phyloP scores from a whole-genome alignment of 1,284 basidiomycete genomes.

The Rhodotorula sp. region DNA sequence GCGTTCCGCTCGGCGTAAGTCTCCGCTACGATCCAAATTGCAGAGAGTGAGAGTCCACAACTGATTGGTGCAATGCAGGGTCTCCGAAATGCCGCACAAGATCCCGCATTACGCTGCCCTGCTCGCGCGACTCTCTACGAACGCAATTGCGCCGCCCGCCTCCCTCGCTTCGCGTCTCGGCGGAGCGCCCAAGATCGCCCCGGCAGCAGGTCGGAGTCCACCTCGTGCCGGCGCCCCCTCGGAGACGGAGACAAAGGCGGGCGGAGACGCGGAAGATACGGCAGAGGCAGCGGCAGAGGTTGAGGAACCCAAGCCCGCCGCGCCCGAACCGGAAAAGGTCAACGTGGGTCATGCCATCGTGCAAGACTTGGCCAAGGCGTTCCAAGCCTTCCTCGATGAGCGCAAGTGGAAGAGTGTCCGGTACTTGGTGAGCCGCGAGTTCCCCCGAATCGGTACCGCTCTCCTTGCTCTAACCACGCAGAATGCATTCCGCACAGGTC shows the following conservation, averaged over 20 bases:
- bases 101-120: conserved; percentile 81
- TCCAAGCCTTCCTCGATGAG: conserved; percentile 79
- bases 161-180: conserved; percentile 22
- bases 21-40: too few species aligned
- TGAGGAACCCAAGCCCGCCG: conserved; percentile 19
- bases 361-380: conserved; percentile 82
- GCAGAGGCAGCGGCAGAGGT: conserved; percentile 7
- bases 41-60: neutral
- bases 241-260: neutral
- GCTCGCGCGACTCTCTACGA: conserved; percentile 60
- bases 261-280: neutral
- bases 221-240: neutral
- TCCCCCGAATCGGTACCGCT: neutral
- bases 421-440: conserved; percentile 64
- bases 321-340: conserved; percentile 44
- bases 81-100: conserved; percentile 89
- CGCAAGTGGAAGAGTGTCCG: conserved; percentile 84
- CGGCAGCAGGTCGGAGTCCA: neutral
- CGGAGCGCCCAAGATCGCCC: neutral
- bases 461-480: neutral
- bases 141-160: conserved; percentile 27
- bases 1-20: conserved; percentile 45
- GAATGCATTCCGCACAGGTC: conserved; percentile 57
- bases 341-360: conserved; percentile 69
- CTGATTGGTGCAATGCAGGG: conserved; percentile 50